phyloP scores from a whole-genome alignment of 78 protist species.

The Reticulomyxa filosa region DNA sequence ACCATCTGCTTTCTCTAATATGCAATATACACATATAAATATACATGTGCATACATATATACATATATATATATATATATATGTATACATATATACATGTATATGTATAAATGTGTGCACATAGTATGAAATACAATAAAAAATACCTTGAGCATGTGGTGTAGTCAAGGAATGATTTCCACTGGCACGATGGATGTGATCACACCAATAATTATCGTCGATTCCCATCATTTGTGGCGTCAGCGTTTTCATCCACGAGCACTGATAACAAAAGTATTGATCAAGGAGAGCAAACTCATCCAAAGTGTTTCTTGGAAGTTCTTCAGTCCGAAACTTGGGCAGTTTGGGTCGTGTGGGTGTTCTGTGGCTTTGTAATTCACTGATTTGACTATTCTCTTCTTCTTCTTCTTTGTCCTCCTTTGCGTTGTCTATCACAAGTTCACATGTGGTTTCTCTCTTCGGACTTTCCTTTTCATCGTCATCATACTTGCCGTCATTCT shows the following conservation, averaged over 20 bases:
- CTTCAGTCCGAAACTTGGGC: neutral
- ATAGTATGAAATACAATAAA: neutral
- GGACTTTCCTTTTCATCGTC: neutral
- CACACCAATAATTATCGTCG: neutral
- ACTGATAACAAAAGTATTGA: too few species aligned
- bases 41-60: neutral
- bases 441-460: neutral
- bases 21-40: neutral
- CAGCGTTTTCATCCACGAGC: neutral
- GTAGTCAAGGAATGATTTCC: too few species aligned
- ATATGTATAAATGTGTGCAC: neutral
- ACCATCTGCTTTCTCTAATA: too few species aligned
- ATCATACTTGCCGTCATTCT: neutral
- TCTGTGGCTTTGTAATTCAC: neutral
- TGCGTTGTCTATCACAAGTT: neutral
- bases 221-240: neutral
- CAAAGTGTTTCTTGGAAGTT: too few species aligned
- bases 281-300: too few species aligned
- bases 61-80: neutral
- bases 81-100: neutral
- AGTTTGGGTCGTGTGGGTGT: neutral
- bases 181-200: too few species aligned
- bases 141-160: too few species aligned
- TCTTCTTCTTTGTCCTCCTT: neutral
- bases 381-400: neutral